Percentiles rank a stretch among this genome's conserved stretches.
These are phyloP conservation scores for Pogostemon cablin DNA, from an alignment of 257 asterid genomes.

Conservation along the genomic window DNA sequence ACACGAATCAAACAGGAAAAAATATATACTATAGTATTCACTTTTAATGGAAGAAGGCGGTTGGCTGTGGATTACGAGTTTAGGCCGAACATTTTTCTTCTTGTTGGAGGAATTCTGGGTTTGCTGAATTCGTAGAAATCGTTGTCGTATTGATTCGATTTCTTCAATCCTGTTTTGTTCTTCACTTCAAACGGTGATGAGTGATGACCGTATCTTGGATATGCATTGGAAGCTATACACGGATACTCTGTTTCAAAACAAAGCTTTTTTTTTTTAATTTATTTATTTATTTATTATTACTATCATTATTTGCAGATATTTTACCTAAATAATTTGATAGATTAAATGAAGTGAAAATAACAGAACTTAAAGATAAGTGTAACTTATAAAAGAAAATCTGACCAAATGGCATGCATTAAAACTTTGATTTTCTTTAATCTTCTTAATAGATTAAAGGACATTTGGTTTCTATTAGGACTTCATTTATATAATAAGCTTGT, in stretches of 20 bases:
- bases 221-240: background rate
- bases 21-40: background rate
- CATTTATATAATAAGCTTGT: no score
- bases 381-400: no score
- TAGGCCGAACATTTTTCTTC: background rate
- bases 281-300: background rate
- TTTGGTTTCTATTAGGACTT: no score
- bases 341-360: no score
- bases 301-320: background rate
- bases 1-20: conserved; percentile 43
- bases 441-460: no score
- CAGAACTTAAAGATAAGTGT: no score
- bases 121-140: conserved; percentile 1
- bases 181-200: background rate
- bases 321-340: no score
- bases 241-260: background rate
- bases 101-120: background rate
- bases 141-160: background rate
- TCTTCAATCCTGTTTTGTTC: background rate
- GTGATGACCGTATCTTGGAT: conserved; percentile 3
- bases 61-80: conserved; percentile 21
- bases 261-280: background rate
- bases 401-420: no score
- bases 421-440: no score
- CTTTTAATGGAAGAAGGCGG: conserved; percentile 30